Base-by-base conservation (phyloP, 2,329 filamentous ascomycete genomes). In the Aureobasidium sp. region DNA sequence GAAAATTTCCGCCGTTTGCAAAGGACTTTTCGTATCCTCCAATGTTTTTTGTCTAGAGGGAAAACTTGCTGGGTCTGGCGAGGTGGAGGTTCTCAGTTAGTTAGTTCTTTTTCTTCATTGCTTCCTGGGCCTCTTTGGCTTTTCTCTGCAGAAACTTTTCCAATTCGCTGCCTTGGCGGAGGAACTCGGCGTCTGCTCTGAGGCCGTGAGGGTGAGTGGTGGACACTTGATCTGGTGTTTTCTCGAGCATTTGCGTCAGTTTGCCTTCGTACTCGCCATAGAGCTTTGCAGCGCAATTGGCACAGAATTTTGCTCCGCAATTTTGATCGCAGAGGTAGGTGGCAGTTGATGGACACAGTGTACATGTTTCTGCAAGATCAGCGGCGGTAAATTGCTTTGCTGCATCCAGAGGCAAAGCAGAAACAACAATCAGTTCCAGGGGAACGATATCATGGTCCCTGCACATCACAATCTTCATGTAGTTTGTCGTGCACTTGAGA, bases 331-430 rank as follows among this genome's bases (percentile, higher is more conserved):
- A 80, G 22, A 66, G 66, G 40, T 72, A 74, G 2, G 69, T 70
- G 0, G 76, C 77, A 1, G 75, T 71, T 12, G 67, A 67, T 2
- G 72, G 71, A 57, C 78, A 80, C 1, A 80, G 52, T 4, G 69
- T 69, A 64, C 78, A 80, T 73, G 9, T 33, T 11, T 33, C 31
- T 8, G 9, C 74, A 78, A 19, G 37, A 39, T 39, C 37, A 1
- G 37, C 5, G 15, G 37, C 15, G 14, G 17, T 39, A 9, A 11
- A 33, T 33, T 11, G 19, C 9, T 14, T 24, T 44, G 8, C 4
- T 5, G 14, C 12, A 5, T 44, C 19, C 40, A 24, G n/a, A 2
- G 11, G 40, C 6, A 19, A 14, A 5, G 19, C 19, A 24, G 22
- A 24, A 17, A 24, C 5, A 5, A 22, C 9, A 12, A 5, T 4